Percentiles rank a stretch among this genome's conserved stretches.
phyloP scores from a whole-genome alignment of 148 eudicot genomes.

The Rhododendron kiyosumense region DNA sequence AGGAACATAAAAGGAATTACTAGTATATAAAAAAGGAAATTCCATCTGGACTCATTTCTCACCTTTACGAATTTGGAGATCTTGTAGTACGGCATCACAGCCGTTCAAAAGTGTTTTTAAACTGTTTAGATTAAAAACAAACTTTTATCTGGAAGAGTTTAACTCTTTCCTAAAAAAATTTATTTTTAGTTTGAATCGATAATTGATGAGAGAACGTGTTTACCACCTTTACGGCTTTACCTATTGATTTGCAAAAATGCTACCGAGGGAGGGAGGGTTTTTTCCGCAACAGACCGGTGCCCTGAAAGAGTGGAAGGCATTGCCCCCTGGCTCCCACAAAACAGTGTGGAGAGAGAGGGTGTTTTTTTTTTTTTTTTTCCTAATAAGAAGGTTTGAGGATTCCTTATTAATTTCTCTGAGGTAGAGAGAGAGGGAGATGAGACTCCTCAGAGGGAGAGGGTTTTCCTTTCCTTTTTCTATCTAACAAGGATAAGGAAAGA shows the following conservation, averaged over 20 bases:
- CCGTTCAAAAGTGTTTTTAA: too few species aligned
- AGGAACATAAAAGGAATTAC: neutral
- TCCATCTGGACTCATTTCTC: neutral
- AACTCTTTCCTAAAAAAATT: too few species aligned
- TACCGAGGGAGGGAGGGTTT: neutral
- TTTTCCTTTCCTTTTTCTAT: neutral
- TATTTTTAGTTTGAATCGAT: too few species aligned
- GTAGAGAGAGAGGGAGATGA: neutral
- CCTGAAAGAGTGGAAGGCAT: constrained; percentile 20
- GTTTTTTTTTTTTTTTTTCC: neutral
- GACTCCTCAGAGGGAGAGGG: neutral
- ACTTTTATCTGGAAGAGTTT: too few species aligned
- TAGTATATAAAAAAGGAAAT: neutral
- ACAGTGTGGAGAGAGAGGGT: neutral
- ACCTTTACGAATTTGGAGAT: too few species aligned
- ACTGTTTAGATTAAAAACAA: too few species aligned
- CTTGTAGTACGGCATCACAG: too few species aligned
- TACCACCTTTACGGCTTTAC: too few species aligned
- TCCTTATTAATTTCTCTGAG: neutral
- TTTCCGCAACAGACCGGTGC: constrained; percentile 12
- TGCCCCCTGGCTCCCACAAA: neutral
- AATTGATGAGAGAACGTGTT: too few species aligned
- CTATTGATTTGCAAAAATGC: neutral
- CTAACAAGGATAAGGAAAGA: neutral
- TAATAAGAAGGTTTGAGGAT: neutral